These are phyloP conservation scores for Grigorovia humatica DNA, from an alignment of 805 yeast species.

Conservation along the genomic window DNA sequence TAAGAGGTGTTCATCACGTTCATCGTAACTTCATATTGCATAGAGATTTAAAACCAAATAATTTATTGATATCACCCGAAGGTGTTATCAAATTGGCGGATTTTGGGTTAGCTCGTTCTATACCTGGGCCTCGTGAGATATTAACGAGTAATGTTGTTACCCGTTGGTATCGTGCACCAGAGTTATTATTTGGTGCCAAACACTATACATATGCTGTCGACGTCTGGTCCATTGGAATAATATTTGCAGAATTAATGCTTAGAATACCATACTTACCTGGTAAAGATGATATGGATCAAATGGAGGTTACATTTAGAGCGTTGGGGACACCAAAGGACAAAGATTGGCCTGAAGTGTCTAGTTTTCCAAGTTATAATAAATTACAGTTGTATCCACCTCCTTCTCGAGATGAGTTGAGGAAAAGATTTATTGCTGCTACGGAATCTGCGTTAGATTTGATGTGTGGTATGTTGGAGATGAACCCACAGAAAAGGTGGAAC, in stretches of 20 bases:
- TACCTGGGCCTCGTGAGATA: conserved; percentile 66
- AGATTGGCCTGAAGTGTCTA: conserved; percentile 82
- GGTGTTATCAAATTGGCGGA: conserved; percentile 92
- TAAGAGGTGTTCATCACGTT: conserved; percentile 91
- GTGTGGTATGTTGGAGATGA: conserved; percentile 60
- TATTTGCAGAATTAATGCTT: conserved; percentile 92
- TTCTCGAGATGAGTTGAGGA: conserved; percentile 64
- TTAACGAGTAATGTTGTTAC: conserved; percentile 93
- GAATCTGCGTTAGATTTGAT: conserved; percentile 71
- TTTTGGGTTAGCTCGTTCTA: conserved; percentile 87
- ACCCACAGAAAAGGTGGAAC: conserved; percentile 65
- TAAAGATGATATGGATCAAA: conserved; percentile 76
- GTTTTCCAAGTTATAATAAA: conserved; percentile 66
- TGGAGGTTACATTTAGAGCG: conserved; percentile 89
- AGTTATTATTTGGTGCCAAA: conserved; percentile 74
- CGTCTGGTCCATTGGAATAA: conserved; percentile 93
- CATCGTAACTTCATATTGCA: conserved; percentile 86
- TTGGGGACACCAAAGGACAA: conserved; percentile 92
- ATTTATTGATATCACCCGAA: conserved; percentile 72
- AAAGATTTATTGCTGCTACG: conserved; percentile 82
- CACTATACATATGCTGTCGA: conserved; percentile 88
- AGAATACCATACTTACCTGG: conserved; percentile 95
- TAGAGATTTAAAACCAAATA: conserved; percentile 89
- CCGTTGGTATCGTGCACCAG: conserved; percentile 97
- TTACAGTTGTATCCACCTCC: conserved; percentile 76